Conservation (phyloP, 2,329 filamentous ascomycete genomes). For the Sclerotinia nivalis region DNA sequence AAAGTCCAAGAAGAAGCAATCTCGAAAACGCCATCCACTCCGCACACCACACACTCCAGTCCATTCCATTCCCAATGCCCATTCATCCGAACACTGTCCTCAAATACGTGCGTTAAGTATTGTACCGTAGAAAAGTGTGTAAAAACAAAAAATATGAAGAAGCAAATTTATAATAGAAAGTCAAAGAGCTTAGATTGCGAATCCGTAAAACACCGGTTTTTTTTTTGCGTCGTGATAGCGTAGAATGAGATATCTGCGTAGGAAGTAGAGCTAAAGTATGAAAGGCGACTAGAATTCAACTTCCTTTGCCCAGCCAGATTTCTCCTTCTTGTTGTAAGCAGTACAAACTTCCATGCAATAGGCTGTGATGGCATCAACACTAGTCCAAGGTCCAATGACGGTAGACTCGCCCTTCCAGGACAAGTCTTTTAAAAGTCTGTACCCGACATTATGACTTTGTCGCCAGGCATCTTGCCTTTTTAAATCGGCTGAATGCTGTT, state of each 20-base stretch:
- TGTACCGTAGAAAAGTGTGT: conserved; percentile 8
- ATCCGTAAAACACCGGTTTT: not conserved
- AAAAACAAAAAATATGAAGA: conserved; percentile 12
- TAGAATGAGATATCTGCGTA: not conserved
- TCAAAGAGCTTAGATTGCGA: not conserved
- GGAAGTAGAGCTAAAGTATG: not conserved
- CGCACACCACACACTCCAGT: not conserved
- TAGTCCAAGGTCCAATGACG: conserved; percentile 20
- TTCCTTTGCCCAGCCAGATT: conserved; percentile 23
- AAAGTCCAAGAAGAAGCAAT: conserved; percentile 10
- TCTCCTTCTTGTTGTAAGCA: conserved; percentile 23
- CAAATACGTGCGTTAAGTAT: not conserved
- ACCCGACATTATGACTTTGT: conserved; percentile 8
- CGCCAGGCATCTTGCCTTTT: conserved; percentile 17
- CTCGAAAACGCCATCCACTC: conserved; percentile 9
- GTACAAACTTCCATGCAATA: conserved; percentile 23
- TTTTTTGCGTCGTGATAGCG: not conserved
- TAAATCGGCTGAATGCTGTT: not conserved
- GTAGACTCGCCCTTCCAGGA: not conserved
- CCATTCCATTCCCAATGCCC: not conserved
- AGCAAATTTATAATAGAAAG: conserved; percentile 8
- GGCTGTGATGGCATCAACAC: conserved; percentile 8
- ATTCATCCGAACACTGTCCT: not conserved
- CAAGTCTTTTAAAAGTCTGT: conserved; percentile 5
- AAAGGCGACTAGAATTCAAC: conserved; percentile 19